Evolutionary conservation across 441 rosid species (phyloP).

Genomic region (Pelargonium australe): DNA sequence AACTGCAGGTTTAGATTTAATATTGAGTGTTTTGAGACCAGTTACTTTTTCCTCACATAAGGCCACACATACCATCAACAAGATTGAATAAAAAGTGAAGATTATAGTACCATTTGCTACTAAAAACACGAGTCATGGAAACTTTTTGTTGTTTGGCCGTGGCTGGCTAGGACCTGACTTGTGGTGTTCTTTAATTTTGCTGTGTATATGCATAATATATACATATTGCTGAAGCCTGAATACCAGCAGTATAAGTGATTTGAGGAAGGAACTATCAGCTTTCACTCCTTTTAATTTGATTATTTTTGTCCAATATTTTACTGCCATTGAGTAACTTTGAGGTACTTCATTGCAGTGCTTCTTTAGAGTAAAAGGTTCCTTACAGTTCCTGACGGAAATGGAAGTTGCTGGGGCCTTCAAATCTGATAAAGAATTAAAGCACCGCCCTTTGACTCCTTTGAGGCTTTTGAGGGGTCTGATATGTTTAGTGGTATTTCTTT

Average conservation of each 20-base stretch:
- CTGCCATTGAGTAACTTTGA: constrained; percentile 26
- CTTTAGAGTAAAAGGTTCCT: constrained; percentile 16
- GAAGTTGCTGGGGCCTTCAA: constrained; percentile 39
- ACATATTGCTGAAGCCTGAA: not conserved
- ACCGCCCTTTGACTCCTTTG: constrained; percentile 52
- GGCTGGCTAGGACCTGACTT: no score
- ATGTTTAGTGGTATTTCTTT: constrained; percentile 62
- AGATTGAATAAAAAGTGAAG: no score
- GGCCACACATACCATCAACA: no score
- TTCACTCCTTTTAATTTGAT: not conserved
- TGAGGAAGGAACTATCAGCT: not conserved
- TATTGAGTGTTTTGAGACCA: not conserved
- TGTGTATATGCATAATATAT: no score
- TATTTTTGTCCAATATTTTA: not conserved
- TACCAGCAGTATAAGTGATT: not conserved
- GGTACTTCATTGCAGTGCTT: constrained; percentile 33
- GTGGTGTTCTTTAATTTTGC: no score
- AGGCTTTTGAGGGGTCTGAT: constrained; percentile 64
- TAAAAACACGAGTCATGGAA: no score
- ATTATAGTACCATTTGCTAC: no score
- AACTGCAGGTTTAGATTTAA: not conserved
- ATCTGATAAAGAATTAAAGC: constrained; percentile 41
- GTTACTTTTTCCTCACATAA: no score
- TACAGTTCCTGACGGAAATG: constrained; percentile 40
- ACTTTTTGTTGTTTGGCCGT: no score